Evolutionary conservation across 2,329 filamentous ascomycete species (phyloP).

Genomic region (Ophiostoma australiae): DNA sequence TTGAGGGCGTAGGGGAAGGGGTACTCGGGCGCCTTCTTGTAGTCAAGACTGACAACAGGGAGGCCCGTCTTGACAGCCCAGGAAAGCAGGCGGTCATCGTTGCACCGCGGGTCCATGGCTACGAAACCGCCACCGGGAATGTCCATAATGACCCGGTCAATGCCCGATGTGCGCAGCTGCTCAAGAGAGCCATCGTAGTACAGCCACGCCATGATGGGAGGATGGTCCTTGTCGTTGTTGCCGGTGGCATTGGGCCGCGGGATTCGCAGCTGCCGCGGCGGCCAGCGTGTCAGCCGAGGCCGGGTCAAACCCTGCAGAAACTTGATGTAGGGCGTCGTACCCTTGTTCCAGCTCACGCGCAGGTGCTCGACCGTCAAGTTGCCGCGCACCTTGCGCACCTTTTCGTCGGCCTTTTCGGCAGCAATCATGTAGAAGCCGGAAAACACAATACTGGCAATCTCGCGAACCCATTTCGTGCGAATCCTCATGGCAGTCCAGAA

Average conservation of each 20-base stretch:
- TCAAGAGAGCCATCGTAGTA: slow-evolving; percentile 83
- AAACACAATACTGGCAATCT: slow-evolving; percentile 78
- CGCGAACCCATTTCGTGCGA: slow-evolving; percentile 68
- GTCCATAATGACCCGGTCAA: slow-evolving; percentile 72
- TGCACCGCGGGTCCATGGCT: slow-evolving; percentile 90
- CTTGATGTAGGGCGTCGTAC: slow-evolving; percentile 76
- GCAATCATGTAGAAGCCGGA: slow-evolving; percentile 87
- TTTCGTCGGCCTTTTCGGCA: slow-evolving; percentile 92
- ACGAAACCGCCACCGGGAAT: slow-evolving; percentile 94
- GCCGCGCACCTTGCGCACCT: slow-evolving; percentile 83
- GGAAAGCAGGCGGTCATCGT: slow-evolving; percentile 87
- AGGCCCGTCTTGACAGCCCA: slow-evolving; percentile 87
- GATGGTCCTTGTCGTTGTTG: slow-evolving; percentile 73
- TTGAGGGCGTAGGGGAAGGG: slow-evolving; percentile 82
- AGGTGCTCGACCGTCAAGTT: slow-evolving; percentile 87
- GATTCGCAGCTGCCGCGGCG: slow-evolving; percentile 77
- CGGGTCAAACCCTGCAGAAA: slow-evolving; percentile 68
- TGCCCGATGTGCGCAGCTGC: slow-evolving; percentile 57
- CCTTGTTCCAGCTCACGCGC: slow-evolving; percentile 92
- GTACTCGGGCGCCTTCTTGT: slow-evolving; percentile 78
- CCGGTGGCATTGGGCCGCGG: slow-evolving; percentile 57
- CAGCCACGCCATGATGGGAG: slow-evolving; percentile 75
- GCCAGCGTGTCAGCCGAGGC: slow-evolving; percentile 73
- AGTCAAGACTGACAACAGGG: slow-evolving; percentile 88
- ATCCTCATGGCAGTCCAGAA: slow-evolving; percentile 99